Evolutionary conservation across 306 rosid genomes (phyloP).

Genomic region (Quercus mongolica): DNA sequence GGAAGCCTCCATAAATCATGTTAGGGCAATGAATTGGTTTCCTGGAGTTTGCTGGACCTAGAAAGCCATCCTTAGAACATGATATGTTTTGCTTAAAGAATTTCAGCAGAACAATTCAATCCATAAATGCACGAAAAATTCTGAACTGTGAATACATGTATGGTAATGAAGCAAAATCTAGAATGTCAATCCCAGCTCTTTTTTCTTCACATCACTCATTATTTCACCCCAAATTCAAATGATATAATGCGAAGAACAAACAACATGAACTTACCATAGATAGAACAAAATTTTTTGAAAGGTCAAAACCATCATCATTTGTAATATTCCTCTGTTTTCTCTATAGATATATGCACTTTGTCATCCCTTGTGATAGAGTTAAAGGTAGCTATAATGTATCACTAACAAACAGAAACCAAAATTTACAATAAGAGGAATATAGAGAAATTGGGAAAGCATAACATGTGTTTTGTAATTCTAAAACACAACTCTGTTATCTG

Average conservation of each 20-base stretch:
- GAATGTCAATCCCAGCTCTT: background rate
- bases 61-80: background rate
- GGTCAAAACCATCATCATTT: background rate
- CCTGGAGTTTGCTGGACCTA: background rate
- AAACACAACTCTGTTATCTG: no score
- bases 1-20: no score
- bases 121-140: background rate
- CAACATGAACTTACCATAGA: background rate
- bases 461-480: no score
- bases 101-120: background rate
- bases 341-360: background rate
- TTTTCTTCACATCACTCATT: background rate
- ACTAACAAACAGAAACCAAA: background rate
- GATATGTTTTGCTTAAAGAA: background rate
- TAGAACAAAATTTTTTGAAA: background rate
- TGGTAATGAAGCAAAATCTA: background rate
- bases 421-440: background rate
- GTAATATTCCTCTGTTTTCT: background rate
- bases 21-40: no score
- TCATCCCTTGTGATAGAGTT: background rate
- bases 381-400: background rate
- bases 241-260: background rate
- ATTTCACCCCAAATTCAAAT: background rate
- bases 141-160: background rate
- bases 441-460: background rate